Evolutionary conservation across 2,329 filamentous ascomycete genomes (phyloP).

Genomic region (Beauveria sp.): DNA sequence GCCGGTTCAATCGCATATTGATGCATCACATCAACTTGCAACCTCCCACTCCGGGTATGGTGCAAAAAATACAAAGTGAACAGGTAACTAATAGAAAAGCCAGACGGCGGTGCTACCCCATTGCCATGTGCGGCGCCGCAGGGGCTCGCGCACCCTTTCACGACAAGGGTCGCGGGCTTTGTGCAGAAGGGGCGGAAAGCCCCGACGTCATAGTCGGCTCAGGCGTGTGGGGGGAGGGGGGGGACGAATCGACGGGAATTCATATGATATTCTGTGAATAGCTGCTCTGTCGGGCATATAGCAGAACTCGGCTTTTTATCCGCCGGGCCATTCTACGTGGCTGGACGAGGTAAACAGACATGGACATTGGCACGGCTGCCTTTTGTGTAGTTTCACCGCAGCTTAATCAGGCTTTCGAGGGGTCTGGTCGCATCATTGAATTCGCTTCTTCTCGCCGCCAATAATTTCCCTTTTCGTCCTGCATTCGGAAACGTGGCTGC

Average conservation of each 20-base stretch:
- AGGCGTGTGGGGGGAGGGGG: neutral
- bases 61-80: neutral
- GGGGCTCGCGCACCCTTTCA: neutral
- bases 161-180: neutral
- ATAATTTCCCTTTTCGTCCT: neutral
- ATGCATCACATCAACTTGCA: neutral
- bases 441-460: neutral
- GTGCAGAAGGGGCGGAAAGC: neutral
- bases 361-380: too few species aligned
- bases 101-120: neutral
- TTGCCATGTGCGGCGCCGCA: neutral
- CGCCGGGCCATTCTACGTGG: too few species aligned
- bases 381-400: neutral
- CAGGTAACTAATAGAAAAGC: too few species aligned
- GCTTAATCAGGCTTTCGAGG: neutral
- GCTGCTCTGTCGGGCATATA: neutral
- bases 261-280: too few species aligned
- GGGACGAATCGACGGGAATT: neutral
- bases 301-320: too few species aligned
- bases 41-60: neutral
- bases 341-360: too few species aligned
- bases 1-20: neutral
- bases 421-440: too few species aligned
- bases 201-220: conserved; percentile 6
- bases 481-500: conserved; percentile 5